Conservation (phyloP, 2,329 filamentous ascomycete species). For the Ceratocystis diversiconidia region DNA sequence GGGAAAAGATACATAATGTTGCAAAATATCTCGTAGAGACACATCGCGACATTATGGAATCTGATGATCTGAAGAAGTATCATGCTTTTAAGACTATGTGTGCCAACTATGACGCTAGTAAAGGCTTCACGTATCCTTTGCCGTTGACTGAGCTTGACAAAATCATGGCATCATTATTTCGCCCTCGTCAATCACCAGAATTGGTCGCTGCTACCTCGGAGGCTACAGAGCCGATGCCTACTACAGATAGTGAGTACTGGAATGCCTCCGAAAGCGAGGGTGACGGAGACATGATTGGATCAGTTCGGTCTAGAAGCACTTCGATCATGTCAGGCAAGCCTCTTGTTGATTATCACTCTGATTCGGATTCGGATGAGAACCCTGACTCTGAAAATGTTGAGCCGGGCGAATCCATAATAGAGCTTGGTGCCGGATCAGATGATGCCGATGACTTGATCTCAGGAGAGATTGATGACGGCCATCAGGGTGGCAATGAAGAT, state of each 20-base stretch:
- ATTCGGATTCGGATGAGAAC: slow-evolving; percentile 53
- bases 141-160: slow-evolving; percentile 12
- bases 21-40: slow-evolving; percentile 74
- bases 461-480: neutral
- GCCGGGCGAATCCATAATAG: neutral
- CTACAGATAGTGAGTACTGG: slow-evolving; percentile 65
- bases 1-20: slow-evolving; percentile 66
- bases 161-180: slow-evolving; percentile 10
- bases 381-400: slow-evolving; percentile 41
- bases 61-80: slow-evolving; percentile 65
- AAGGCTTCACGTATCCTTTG: slow-evolving; percentile 39
- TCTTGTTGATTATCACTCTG: slow-evolving; percentile 83
- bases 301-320: slow-evolving; percentile 9
- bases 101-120: slow-evolving; percentile 62
- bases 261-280: slow-evolving; percentile 59
- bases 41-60: slow-evolving; percentile 59
- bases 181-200: slow-evolving; percentile 12
- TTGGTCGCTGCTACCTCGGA: neutral
- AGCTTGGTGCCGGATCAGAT: neutral
- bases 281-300: slow-evolving; percentile 15
- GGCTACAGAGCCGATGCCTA: slow-evolving; percentile 5
- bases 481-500: neutral
- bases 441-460: neutral
- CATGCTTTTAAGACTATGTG: slow-evolving; percentile 56
- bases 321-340: slow-evolving; percentile 49